These are phyloP conservation scores for Cenchrus purpureus DNA, from an alignment of 176 grass and related monocot genomes.

Conservation along the genomic window DNA sequence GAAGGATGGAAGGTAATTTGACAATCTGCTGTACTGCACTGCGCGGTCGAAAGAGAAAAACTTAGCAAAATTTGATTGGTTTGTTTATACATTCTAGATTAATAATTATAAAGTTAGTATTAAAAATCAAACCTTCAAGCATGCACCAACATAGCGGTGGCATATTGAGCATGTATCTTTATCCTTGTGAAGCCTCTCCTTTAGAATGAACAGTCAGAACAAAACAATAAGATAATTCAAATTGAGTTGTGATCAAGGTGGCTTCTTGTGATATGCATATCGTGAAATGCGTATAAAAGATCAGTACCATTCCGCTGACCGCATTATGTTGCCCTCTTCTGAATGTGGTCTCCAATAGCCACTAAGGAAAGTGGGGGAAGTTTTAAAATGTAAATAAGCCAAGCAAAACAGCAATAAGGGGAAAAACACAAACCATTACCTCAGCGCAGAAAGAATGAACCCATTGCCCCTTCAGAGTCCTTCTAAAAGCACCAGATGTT, in stretches of 20 bases:
- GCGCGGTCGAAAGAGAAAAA: slow-evolving; percentile 51
- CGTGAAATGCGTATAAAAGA: slow-evolving; percentile 17
- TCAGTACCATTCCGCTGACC: slow-evolving; percentile 82
- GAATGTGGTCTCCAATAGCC: slow-evolving; percentile 82
- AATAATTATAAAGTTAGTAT: slow-evolving; percentile 21
- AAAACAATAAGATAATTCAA: slow-evolving; percentile 31
- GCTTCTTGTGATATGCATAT: slow-evolving; percentile 9
- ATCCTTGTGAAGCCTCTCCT: slow-evolving; percentile 75
- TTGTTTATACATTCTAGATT: slow-evolving; percentile 18
- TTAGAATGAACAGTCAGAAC: slow-evolving; percentile 41
- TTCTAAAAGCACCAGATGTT: slow-evolving; percentile 81
- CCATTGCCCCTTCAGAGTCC: slow-evolving; percentile 79
- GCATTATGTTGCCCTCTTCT: slow-evolving; percentile 79
- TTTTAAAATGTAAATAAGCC: not conserved
- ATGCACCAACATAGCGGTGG: slow-evolving; percentile 63
- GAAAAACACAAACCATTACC: slow-evolving; percentile 50
- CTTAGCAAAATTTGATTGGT: slow-evolving; percentile 26
- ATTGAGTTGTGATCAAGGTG: slow-evolving; percentile 17
- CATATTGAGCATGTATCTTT: slow-evolving; percentile 78
- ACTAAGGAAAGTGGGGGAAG: slow-evolving; percentile 54
- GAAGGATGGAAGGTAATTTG: slow-evolving; percentile 80
- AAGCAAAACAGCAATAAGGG: not conserved
- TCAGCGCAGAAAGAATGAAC: slow-evolving; percentile 97
- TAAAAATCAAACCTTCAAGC: slow-evolving; percentile 73
- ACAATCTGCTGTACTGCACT: slow-evolving; percentile 85